Evolutionary conservation across 2,329 filamentous ascomycete genomes (phyloP).

Genomic region (Rhynchosporium secalis): DNA sequence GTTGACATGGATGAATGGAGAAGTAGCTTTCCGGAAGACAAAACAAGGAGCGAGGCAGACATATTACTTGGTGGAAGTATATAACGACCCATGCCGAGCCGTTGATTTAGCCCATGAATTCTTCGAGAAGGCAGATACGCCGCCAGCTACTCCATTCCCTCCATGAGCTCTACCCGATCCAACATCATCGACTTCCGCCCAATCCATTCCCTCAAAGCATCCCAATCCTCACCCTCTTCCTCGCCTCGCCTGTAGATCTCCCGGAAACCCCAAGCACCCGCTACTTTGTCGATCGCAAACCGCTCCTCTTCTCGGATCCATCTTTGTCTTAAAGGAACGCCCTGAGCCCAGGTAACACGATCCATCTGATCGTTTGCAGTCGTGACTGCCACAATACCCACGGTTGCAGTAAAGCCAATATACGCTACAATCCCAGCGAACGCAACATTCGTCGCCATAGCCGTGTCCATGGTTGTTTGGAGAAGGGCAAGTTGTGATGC

Average conservation of each 20-base stretch:
- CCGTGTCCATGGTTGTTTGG: slow-evolving; percentile 76
- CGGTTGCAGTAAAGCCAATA: slow-evolving; percentile 73
- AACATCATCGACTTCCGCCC: slow-evolving; percentile 84
- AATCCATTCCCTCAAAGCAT: slow-evolving; percentile 79
- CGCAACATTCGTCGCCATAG: slow-evolving; percentile 72
- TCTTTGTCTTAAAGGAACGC: slow-evolving; percentile 75
- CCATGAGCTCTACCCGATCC: slow-evolving; percentile 86
- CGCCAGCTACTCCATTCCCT: slow-evolving; percentile 71
- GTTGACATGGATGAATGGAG: no score
- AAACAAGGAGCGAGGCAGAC: no score
- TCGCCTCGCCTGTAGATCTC: slow-evolving; percentile 79
- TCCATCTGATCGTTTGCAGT: slow-evolving; percentile 95
- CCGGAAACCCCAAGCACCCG: slow-evolving; percentile 88
- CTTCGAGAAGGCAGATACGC: background rate
- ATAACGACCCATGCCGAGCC: background rate
- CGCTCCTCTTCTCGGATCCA: slow-evolving; percentile 92
- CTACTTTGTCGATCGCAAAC: slow-evolving; percentile 80
- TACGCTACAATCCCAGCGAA: slow-evolving; percentile 84
- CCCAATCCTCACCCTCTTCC: slow-evolving; percentile 90
- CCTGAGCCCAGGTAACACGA: slow-evolving; percentile 84
- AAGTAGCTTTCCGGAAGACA: background rate
- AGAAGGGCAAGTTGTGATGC: slow-evolving; percentile 65
- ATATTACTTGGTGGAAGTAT: background rate
- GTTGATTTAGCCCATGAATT: background rate
- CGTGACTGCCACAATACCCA: slow-evolving; percentile 80